Evolutionary conservation across 1,284 basidiomycete genomes (phyloP).

Genomic region (Rhodotorula sp.): DNA sequence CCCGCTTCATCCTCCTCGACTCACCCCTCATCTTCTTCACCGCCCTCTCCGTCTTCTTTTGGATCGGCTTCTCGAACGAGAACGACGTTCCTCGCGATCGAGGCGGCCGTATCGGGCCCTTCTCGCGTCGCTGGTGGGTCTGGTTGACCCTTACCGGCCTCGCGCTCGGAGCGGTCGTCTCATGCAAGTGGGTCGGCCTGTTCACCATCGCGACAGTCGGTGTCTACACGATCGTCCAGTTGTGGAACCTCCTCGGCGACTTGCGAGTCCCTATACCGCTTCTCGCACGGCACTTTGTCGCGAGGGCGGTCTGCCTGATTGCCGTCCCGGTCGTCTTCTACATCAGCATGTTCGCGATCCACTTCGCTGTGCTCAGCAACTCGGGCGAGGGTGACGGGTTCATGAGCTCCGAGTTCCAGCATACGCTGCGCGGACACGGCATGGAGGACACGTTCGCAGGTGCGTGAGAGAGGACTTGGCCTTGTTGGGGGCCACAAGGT

Average conservation of each 20-base stretch:
- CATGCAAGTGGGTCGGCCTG: conserved; percentile 97
- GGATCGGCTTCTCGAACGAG: conserved; percentile 87
- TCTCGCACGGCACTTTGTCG: conserved; percentile 80
- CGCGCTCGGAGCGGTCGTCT: conserved; percentile 83
- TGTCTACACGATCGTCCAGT: conserved; percentile 74
- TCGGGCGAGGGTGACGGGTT: conserved; percentile 97
- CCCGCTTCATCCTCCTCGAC: conserved; percentile 93
- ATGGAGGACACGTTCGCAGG: conserved; percentile 91
- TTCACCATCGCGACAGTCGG: conserved; percentile 98
- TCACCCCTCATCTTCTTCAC: conserved; percentile 98
- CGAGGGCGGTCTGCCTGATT: conserved; percentile 85
- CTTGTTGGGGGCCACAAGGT: background rate
- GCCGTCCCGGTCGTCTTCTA: conserved; percentile 81
- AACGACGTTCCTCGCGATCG: conserved; percentile 56
- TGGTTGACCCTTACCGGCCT: conserved; percentile 88
- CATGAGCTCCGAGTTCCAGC: conserved; percentile 98
- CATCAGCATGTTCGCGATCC: conserved; percentile 92
- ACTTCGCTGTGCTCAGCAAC: conserved; percentile 82
- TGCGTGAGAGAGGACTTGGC: conserved; percentile 49
- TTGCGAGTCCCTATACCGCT: conserved; percentile 69
- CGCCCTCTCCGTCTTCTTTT: conserved; percentile 79
- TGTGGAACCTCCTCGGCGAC: conserved; percentile 91
- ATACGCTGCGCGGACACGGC: conserved; percentile 82
- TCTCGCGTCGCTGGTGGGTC: conserved; percentile 76
- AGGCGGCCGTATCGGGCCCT: conserved; percentile 33